These are phyloP conservation scores for Tetrapisispora nanseiensis DNA, from an alignment of 805 yeast species.

Conservation along the genomic window DNA sequence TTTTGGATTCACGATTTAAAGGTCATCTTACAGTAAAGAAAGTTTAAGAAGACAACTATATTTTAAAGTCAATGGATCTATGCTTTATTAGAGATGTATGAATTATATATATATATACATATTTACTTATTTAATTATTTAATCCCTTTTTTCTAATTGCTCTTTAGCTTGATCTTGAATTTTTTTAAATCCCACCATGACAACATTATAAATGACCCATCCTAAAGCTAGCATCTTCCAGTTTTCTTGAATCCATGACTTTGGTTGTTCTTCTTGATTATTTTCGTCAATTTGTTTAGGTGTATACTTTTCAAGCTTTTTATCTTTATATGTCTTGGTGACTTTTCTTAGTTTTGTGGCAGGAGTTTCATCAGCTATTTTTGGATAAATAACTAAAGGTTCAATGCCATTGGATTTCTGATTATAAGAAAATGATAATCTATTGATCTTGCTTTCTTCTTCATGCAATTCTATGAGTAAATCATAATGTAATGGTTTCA, in stretches of 20 bases:
- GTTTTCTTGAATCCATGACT: slow-evolving; percentile 23
- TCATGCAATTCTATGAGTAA: slow-evolving; percentile 13
- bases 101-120: not conserved
- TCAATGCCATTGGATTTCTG: slow-evolving; percentile 12
- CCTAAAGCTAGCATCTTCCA: slow-evolving; percentile 26
- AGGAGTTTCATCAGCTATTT: slow-evolving; percentile 15
- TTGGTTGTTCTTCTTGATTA: slow-evolving; percentile 14
- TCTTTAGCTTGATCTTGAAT: not conserved
- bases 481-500: slow-evolving; percentile 18
- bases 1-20: too few relatives aligned
- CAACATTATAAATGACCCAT: slow-evolving; percentile 15
- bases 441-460: slow-evolving; percentile 6
- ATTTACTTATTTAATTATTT: too few relatives aligned
- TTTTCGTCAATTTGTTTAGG: slow-evolving; percentile 12
- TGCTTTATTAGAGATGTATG: too few relatives aligned
- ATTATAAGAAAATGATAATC: slow-evolving; percentile 16
- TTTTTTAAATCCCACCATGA: slow-evolving; percentile 2
- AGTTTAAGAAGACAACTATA: too few relatives aligned
- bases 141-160: not conserved
- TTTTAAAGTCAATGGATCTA: too few relatives aligned
- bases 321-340: slow-evolving; percentile 26
- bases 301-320: slow-evolving; percentile 11
- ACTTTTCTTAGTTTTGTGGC: slow-evolving; percentile 19
- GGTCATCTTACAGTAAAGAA: too few relatives aligned
- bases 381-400: slow-evolving; percentile 10